Evolutionary conservation across 345 rosid genomes (phyloP).

Genomic region (Eucalyptus polyanthemos): DNA sequence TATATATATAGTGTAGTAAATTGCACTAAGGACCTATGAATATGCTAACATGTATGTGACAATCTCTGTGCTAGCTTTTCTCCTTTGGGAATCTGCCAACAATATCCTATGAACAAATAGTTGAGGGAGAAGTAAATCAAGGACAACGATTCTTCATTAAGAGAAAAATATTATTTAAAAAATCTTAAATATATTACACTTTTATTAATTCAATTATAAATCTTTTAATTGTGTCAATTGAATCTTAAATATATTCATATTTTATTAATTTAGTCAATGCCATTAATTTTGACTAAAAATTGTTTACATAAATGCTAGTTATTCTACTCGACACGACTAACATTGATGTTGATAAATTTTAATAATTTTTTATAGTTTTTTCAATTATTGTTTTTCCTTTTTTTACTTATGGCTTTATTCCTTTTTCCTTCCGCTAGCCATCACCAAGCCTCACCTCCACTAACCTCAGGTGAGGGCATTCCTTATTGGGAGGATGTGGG

Average conservation of each 20-base stretch:
- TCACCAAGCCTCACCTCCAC: accelerated
- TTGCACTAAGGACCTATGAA: background rate
- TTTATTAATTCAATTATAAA: background rate
- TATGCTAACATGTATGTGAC: background rate
- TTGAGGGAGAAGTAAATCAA: background rate
- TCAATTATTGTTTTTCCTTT: too few relatives aligned
- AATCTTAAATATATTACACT: background rate
- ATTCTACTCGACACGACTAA: accelerated
- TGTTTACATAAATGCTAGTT: accelerated
- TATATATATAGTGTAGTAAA: background rate
- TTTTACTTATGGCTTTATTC: background rate
- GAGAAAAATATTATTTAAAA: background rate
- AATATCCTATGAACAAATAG: background rate
- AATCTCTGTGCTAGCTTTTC: background rate
- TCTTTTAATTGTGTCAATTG: background rate
- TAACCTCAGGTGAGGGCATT: too few relatives aligned
- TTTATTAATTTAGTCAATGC: background rate
- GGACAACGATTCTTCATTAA: background rate
- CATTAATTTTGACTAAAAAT: background rate
- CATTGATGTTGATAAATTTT: accelerated
- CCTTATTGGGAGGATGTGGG: too few relatives aligned
- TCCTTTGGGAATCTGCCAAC: background rate
- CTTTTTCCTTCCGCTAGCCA: background rate
- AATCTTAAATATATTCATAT: background rate
- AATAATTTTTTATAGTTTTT: too few relatives aligned